phyloP scores from a whole-genome alignment of 306 rosid genomes.

The Calophaca sinica region DNA sequence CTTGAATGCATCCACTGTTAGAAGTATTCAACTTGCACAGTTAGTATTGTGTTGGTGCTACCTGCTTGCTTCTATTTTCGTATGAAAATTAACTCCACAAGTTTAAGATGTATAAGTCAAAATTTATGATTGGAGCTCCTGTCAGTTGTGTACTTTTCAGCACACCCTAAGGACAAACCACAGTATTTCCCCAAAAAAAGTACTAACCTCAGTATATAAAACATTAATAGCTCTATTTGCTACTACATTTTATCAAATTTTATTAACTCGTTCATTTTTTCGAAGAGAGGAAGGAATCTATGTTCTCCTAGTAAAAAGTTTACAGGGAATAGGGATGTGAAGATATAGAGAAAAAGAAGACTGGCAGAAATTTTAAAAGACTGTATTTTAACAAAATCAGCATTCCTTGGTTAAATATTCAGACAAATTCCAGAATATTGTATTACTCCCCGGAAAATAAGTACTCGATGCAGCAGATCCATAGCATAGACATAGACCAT shows the following conservation, averaged over 20 bases:
- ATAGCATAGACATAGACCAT: constrained; percentile 2
- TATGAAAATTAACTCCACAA: constrained; percentile 10
- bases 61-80: neutral
- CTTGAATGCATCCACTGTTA: constrained; percentile 1
- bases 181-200: neutral
- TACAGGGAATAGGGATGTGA: neutral
- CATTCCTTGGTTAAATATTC: neutral
- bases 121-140: constrained; percentile 10
- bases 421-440: constrained; percentile 1
- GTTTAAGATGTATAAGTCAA: neutral
- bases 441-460: neutral
- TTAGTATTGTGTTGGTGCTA: neutral
- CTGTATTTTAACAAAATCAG: too few species aligned
- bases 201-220: constrained; percentile 13
- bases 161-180: neutral
- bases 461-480: constrained; percentile 7
- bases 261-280: neutral
- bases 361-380: too few species aligned
- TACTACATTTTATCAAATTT: neutral
- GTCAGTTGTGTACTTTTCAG: constrained; percentile 2
- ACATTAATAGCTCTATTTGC: neutral
- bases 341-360: neutral
- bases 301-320: constrained; percentile 5
- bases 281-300: neutral
- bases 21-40: constrained; percentile 6